Evolutionary conservation across 2,329 filamentous ascomycete genomes (phyloP).

Genomic region (Colletotrichum sp.): DNA sequence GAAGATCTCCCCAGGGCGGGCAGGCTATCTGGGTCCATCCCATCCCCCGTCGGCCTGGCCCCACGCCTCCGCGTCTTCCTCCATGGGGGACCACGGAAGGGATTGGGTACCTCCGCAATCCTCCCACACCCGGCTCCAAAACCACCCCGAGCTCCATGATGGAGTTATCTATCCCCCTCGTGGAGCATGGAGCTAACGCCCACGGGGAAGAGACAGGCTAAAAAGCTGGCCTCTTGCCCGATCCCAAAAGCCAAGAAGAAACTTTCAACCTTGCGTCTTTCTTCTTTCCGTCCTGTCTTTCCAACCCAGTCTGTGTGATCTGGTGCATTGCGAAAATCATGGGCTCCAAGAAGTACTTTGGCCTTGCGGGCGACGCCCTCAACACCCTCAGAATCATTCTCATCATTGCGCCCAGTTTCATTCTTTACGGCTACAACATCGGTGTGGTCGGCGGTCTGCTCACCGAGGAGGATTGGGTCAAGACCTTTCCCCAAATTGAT

Average conservation of each 20-base stretch:
- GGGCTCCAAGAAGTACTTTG: slow-evolving; percentile 28
- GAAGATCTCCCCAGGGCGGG: not conserved
- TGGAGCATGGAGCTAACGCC: not conserved
- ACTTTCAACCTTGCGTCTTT: not conserved
- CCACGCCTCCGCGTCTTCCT: slow-evolving; percentile 7
- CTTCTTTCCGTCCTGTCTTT: not conserved
- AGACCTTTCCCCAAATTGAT: slow-evolving; percentile 42
- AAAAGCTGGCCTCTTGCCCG: not conserved
- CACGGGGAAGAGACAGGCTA: not conserved
- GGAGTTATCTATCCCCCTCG: slow-evolving; percentile 5
- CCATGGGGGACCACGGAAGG: slow-evolving; percentile 2
- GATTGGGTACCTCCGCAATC: slow-evolving; percentile 14
- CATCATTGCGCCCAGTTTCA: slow-evolving; percentile 47
- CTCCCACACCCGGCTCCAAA: slow-evolving; percentile 1
- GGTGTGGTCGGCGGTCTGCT: slow-evolving; percentile 40
- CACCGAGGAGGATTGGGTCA: slow-evolving; percentile 34
- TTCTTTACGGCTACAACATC: slow-evolving; percentile 46
- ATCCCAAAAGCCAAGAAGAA: not conserved
- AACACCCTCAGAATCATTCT: slow-evolving; percentile 41
- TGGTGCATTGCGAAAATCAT: not conserved
- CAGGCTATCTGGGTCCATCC: not conserved
- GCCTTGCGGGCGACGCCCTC: slow-evolving; percentile 38
- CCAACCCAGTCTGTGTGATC: not conserved
- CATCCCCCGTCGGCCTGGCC: not conserved
- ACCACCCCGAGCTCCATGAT: not conserved